phyloP scores from a whole-genome alignment of 768 basidiomycete genomes.

The Panellus pusillus region DNA sequence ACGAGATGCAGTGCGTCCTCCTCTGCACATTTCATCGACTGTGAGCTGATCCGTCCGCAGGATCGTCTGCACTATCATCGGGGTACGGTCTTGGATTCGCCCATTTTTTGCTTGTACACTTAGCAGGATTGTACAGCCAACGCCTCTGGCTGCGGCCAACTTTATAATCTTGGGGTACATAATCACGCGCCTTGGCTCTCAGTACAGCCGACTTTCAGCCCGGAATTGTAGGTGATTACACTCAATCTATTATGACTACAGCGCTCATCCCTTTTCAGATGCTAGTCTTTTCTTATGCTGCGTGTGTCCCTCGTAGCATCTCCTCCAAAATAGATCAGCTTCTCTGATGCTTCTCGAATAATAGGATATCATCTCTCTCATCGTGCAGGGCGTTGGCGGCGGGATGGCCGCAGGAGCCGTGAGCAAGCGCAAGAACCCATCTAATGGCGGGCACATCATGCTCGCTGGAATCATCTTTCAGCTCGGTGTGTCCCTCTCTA shows the following conservation, averaged over 20 bases:
- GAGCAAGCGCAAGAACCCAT: slow-evolving; percentile 8
- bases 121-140: slow-evolving; percentile 30
- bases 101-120: neutral
- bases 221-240: too few relatives aligned
- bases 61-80: slow-evolving; percentile 17
- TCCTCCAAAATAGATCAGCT: neutral
- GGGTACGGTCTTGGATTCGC: neutral
- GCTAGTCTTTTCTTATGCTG: slow-evolving; percentile 39
- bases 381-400: slow-evolving; percentile 67
- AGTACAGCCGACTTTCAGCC: slow-evolving; percentile 43
- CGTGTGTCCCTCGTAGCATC: slow-evolving; percentile 23
- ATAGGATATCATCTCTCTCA: slow-evolving; percentile 56
- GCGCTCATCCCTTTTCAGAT: slow-evolving; percentile 25
- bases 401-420: slow-evolving; percentile 47
- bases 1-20: slow-evolving; percentile 42
- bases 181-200: slow-evolving; percentile 41
- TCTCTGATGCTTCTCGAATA: too few relatives aligned
- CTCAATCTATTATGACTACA: too few relatives aligned
- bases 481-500: slow-evolving; percentile 7
- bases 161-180: slow-evolving; percentile 57
- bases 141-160: slow-evolving; percentile 57
- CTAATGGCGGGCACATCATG: slow-evolving; percentile 17
- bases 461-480: slow-evolving; percentile 20
- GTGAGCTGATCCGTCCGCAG: neutral
- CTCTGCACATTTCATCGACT: neutral